These are phyloP conservation scores for Populus tomentosa DNA, from an alignment of 441 rosid species.

Conservation along the genomic window DNA sequence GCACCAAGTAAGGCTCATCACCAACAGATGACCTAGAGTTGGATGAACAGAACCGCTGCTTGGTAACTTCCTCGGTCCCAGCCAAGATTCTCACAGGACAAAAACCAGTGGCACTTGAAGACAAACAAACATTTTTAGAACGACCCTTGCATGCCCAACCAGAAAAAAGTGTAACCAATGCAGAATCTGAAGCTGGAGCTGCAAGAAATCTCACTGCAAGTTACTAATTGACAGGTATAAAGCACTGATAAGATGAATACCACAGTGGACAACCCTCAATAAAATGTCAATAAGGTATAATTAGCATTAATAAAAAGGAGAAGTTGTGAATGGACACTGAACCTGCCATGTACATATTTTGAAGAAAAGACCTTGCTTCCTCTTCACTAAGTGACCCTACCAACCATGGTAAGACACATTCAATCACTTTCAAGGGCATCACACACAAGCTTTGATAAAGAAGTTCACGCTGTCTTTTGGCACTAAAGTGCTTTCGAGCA, in stretches of 20 bases:
- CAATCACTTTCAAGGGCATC: slow-evolving; percentile 77
- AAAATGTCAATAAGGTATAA: not conserved
- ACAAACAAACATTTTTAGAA: slow-evolving; percentile 37
- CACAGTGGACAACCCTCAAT: not conserved
- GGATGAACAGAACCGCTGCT: slow-evolving; percentile 25
- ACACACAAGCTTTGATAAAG: slow-evolving; percentile 68
- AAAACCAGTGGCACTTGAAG: slow-evolving; percentile 41
- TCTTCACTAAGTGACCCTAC: slow-evolving; percentile 53
- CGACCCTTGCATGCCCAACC: slow-evolving; percentile 83
- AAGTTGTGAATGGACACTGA: slow-evolving; percentile 7
- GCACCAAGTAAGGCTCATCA: slow-evolving; percentile 20
- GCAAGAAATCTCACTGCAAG: slow-evolving; percentile 25
- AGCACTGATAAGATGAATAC: slow-evolving; percentile 9
- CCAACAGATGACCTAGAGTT: slow-evolving; percentile 17
- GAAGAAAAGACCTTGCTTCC: slow-evolving; percentile 56
- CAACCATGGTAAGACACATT: slow-evolving; percentile 73
- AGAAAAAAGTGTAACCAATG: slow-evolving; percentile 66
- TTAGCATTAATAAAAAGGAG: slow-evolving; percentile 1
- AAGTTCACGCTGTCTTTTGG: slow-evolving; percentile 67
- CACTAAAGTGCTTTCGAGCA: slow-evolving; percentile 66
- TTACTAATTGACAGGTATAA: slow-evolving; percentile 18
- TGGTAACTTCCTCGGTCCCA: slow-evolving; percentile 22
- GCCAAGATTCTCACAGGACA: slow-evolving; percentile 41
- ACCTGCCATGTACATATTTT: slow-evolving; percentile 73
- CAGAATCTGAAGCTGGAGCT: slow-evolving; percentile 66